These are phyloP conservation scores for Adansonia digitata DNA, from an alignment of 345 rosid genomes.

Conservation along the genomic window DNA sequence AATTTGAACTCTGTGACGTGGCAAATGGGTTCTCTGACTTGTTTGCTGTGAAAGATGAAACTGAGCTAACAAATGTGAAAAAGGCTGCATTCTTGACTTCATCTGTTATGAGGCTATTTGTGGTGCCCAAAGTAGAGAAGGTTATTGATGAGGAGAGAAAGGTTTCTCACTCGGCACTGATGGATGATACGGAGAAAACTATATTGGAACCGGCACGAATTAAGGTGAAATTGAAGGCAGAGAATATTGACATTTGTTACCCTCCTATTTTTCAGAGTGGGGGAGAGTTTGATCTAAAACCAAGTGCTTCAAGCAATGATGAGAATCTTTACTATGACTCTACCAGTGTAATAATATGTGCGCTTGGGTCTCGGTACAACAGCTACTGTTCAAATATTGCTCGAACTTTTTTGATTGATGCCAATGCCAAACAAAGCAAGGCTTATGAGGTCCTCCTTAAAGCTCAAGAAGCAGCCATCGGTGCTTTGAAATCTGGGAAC, in stretches of 20 bases:
- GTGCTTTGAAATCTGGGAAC: constrained; percentile 41
- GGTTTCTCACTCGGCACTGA: constrained; percentile 42
- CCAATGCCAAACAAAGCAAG: constrained; percentile 43
- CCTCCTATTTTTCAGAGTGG: constrained; percentile 60
- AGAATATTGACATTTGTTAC: constrained; percentile 52
- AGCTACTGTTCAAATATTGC: constrained; percentile 58
- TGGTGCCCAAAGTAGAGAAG: constrained; percentile 50
- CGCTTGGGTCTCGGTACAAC: constrained; percentile 42
- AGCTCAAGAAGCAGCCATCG: constrained; percentile 49
- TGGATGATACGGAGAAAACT: constrained; percentile 50
- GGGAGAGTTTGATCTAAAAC: constrained; percentile 42
- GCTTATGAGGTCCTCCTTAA: constrained; percentile 49
- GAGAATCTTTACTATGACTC: constrained; percentile 43
- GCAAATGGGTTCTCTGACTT: constrained; percentile 43
- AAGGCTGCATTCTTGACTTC: constrained; percentile 44
- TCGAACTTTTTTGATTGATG: constrained; percentile 44
- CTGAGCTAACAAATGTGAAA: constrained; percentile 37
- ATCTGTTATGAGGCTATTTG: constrained; percentile 40
- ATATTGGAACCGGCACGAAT: constrained; percentile 42
- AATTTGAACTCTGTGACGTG: constrained; percentile 30
- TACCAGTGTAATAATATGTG: constrained; percentile 49
- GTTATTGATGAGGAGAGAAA: constrained; percentile 53
- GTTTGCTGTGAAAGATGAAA: constrained; percentile 44
- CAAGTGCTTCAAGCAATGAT: constrained; percentile 50
- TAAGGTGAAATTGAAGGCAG: constrained; percentile 47